Base-by-base conservation (phyloP, 768 basidiomycete species). In the Tephrocybe sp. region DNA sequence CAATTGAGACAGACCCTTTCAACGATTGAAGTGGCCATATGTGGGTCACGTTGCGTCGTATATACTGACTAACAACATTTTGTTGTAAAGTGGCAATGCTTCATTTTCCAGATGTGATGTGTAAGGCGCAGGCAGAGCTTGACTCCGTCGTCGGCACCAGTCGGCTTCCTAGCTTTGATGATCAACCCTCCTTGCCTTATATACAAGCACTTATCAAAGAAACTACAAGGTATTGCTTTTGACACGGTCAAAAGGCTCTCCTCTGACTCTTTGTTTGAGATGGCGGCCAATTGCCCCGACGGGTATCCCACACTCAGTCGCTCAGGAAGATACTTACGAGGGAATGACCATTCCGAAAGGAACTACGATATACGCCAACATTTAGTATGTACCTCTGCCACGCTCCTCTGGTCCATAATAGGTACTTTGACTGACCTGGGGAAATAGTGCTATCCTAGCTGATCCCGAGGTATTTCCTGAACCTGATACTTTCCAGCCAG, bases 341-440 rank as follows among this genome's bases (percentile, higher is more conserved):
- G 70, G 69, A 41, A 66, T 70, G 69, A 66, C 59, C 46, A 72
- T 72, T 21, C 71, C 71, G 1, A 65, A 66, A 52, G 71, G 70
- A 28, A 61, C 65, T 15, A 72, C 68, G 0, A 54, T 72, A 16
- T 70, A 69, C 44, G 69, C 69, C 3, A 71, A 72, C 44, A 54
- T 68, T 21, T 55, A 53, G 66, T 68, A 37, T 41, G 64, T 49
- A 7, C 11, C 7, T 51, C 8, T 2, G 9, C 2, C n/a, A n/a
- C n/a, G n/a, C n/a, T n/a, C n/a, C n/a, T n/a, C n/a, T n/a, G n/a
- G n/a, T n/a, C n/a, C n/a, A n/a, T n/a, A 16, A 6, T 9, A 21
- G n/a, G 5, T 5, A 0, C 32, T 22, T 34, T 36, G 19, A n/a
- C 19, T 34, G 21, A 42, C 13, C 18, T 26, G 4, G 22, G 4